Conservation (phyloP, 2,329 filamentous ascomycete species). For the Arthrinium puccinioides region DNA sequence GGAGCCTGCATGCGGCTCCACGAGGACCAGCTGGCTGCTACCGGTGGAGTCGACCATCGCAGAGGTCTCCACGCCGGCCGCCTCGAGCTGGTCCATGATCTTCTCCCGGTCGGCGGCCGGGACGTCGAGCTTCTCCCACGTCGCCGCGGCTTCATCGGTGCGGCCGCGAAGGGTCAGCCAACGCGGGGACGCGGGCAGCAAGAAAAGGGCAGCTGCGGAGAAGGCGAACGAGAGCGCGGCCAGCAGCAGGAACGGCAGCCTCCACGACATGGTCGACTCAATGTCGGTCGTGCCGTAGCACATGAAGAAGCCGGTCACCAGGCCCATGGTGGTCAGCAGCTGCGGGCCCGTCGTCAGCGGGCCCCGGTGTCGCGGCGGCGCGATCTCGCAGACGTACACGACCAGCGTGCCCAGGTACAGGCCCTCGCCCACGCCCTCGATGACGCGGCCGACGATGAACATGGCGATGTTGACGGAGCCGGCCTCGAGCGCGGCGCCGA, state of each 20-base stretch:
- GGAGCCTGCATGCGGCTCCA: background rate
- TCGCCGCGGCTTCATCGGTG: slow-evolving; percentile 1
- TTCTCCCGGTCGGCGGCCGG: slow-evolving; percentile 6
- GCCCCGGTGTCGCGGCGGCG: slow-evolving; percentile 3
- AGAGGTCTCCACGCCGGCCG: background rate
- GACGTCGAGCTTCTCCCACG: slow-evolving; percentile 5
- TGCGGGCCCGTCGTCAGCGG: slow-evolving; percentile 6
- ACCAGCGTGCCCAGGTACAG: slow-evolving; percentile 7
- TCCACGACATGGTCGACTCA: slow-evolving; percentile 5
- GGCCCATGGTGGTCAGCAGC: slow-evolving; percentile 5
- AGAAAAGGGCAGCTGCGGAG: background rate
- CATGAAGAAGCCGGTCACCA: slow-evolving; percentile 7
- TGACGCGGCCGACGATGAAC: slow-evolving; percentile 7
- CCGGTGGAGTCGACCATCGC: background rate
- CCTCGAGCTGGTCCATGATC: slow-evolving; percentile 3
- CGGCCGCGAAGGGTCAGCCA: slow-evolving; percentile 5
- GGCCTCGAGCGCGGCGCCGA: slow-evolving; percentile 7
- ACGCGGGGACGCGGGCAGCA: slow-evolving; percentile 7
- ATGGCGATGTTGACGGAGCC: slow-evolving; percentile 6
- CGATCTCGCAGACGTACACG: slow-evolving; percentile 8
- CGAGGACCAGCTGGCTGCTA: background rate
- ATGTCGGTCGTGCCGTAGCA: slow-evolving; percentile 8
- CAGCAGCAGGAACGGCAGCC: slow-evolving; percentile 7
- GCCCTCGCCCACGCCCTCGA: slow-evolving; percentile 9
- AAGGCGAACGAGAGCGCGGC: slow-evolving; percentile 2